Evolutionary conservation across 176 grass and related monocot species (phyloP).

Genomic region (Oryza coarctata): DNA sequence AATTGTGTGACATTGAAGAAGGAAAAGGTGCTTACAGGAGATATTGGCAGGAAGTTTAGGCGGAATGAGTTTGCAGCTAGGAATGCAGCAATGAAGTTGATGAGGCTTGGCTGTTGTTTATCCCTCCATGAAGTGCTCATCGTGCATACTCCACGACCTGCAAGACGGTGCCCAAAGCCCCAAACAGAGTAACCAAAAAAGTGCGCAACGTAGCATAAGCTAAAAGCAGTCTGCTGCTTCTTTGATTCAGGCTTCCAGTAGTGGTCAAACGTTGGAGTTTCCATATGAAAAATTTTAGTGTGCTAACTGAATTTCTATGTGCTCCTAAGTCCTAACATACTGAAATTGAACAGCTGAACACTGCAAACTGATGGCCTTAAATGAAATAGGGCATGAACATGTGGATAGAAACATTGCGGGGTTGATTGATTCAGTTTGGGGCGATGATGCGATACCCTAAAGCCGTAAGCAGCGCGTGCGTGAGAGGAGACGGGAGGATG

Average conservation of each 20-base stretch:
- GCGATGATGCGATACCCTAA: neutral
- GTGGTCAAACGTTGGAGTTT: neutral
- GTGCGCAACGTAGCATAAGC: neutral
- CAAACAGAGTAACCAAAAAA: neutral
- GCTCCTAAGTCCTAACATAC: neutral
- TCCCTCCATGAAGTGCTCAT: slow-evolving; percentile 81
- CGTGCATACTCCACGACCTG: slow-evolving; percentile 68
- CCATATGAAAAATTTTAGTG: neutral
- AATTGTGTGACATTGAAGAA: neutral
- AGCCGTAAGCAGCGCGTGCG: neutral
- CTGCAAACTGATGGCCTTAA: neutral
- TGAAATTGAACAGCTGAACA: neutral
- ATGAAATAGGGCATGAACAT: neutral
- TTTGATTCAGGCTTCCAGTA: neutral
- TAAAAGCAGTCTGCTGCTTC: neutral
- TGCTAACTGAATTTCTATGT: neutral
- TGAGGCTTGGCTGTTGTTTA: slow-evolving; percentile 55
- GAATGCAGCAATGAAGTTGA: slow-evolving; percentile 61
- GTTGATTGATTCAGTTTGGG: neutral
- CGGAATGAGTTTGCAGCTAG: slow-evolving; percentile 68
- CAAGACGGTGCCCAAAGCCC: neutral
- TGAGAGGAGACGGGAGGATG: neutral
- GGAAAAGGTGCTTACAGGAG: slow-evolving; percentile 46
- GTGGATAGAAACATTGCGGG: neutral
- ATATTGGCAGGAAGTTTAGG: slow-evolving; percentile 63